A percentile compares a stretch with the other conserved stretches of the same genome.
Evolutionary conservation across 345 rosid genomes (phyloP).

Genomic region (Leavenworthia alabamica): DNA sequence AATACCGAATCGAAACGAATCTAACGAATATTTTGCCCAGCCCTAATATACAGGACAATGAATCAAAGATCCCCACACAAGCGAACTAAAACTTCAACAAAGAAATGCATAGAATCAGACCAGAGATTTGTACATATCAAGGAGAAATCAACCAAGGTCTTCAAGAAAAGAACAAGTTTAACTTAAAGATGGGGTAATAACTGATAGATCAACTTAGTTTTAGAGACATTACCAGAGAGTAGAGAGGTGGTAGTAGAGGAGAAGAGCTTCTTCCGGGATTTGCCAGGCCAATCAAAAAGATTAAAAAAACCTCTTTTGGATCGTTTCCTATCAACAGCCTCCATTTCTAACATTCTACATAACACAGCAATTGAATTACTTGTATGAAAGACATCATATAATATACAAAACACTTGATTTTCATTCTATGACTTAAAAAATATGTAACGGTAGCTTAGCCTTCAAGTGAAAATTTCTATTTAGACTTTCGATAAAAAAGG

Average conservation of each 20-base stretch:
- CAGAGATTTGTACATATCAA: neutral
- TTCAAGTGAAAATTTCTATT: neutral
- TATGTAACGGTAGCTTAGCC: neutral
- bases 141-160: constrained; percentile 2
- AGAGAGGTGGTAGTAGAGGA: constrained; percentile 29
- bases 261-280: constrained; percentile 76
- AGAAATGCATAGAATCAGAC: neutral
- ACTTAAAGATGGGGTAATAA: neutral
- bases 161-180: neutral
- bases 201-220: neutral
- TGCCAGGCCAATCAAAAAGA: constrained; percentile 83
- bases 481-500: neutral
- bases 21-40: too few relatives aligned
- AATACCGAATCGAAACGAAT: too few relatives aligned
- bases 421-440: neutral
- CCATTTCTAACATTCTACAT: constrained; percentile 47
- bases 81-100: neutral
- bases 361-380: constrained; percentile 18
- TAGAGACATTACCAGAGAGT: constrained; percentile 14
- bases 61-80: neutral
- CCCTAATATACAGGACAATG: neutral
- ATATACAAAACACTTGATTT: neutral
- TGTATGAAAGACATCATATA: neutral
- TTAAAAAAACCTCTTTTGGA: constrained; percentile 65
- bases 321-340: constrained; percentile 56